phyloP scores from a whole-genome alignment of 139 green algal genomes.

The Closterium sp. region DNA sequence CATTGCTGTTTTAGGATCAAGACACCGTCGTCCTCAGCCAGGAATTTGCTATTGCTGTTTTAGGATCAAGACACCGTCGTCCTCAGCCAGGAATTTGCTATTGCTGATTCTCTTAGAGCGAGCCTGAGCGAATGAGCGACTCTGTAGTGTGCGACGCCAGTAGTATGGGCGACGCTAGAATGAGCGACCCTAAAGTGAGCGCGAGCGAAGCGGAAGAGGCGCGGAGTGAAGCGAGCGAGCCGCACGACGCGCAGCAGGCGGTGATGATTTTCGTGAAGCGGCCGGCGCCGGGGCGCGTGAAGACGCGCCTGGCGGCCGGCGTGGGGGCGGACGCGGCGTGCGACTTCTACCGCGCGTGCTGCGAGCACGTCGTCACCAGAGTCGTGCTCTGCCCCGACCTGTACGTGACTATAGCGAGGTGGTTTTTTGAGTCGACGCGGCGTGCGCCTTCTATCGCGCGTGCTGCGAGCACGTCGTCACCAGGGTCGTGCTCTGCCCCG shows the following conservation, averaged over 20 bases:
- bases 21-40: not conserved
- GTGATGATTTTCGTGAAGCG: slow-evolving; percentile 64
- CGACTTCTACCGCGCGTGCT: slow-evolving; percentile 63
- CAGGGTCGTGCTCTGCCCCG: too few species aligned
- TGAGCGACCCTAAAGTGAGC: not conserved
- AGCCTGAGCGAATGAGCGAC: not conserved
- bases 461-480: too few species aligned
- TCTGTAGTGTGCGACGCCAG: not conserved
- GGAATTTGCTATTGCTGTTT: not conserved
- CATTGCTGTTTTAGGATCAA: not conserved
- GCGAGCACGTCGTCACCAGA: slow-evolving; percentile 54
- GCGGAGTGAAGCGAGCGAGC: not conserved
- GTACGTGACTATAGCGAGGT: not conserved
- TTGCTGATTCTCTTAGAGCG: too few species aligned
- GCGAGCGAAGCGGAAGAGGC: too few species aligned
- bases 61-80: too few species aligned
- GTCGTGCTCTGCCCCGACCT: not conserved
- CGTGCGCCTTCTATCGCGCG: too few species aligned
- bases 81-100: too few species aligned
- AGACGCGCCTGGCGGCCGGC: slow-evolving; percentile 66
- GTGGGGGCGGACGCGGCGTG: slow-evolving; percentile 56
- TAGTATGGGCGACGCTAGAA: not conserved
- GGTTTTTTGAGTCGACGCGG: too few species aligned
- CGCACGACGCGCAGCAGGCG: not conserved
- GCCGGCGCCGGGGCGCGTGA: slow-evolving; percentile 65